Evolutionary conservation across 345 rosid genomes (phyloP).

Genomic region (Arabidopsis arenosa): DNA sequence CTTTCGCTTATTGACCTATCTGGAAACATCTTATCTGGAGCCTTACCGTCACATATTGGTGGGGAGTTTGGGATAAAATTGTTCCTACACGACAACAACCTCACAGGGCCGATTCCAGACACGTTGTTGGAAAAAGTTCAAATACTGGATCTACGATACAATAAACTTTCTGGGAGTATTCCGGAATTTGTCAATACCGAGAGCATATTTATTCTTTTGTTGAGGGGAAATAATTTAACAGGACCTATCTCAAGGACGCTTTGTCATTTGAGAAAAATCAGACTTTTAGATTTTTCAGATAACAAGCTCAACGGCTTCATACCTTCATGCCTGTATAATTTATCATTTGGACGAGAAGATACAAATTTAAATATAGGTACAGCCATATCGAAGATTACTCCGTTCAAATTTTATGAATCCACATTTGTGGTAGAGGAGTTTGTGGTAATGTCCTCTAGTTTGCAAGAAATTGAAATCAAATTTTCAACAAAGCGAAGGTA

Average conservation of each 20-base stretch:
- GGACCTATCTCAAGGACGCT: neutral
- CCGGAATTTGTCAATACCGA: neutral
- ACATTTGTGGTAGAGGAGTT: neutral
- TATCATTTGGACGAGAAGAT: neutral
- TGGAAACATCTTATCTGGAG: constrained; percentile 18
- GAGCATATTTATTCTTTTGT: neutral
- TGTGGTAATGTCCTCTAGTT: too few relatives aligned
- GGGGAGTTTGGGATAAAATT: neutral
- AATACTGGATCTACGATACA: neutral
- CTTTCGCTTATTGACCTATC: neutral
- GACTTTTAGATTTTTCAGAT: neutral
- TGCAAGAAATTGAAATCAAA: constrained; percentile 1
- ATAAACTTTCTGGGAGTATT: neutral
- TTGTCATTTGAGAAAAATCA: neutral
- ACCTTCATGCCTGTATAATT: neutral
- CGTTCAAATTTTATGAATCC: neutral
- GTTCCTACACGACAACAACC: neutral
- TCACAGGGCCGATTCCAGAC: neutral
- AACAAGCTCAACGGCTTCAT: neutral
- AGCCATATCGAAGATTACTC: too few relatives aligned
- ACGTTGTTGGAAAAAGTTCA: neutral
- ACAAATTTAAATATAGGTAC: too few relatives aligned
- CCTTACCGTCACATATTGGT: neutral
- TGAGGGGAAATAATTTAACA: neutral
- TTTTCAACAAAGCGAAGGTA: constrained; percentile 16